Evolutionary conservation across 352 stramenopile genomes (phyloP), one percentile per base, ranked within the genome.

Genomic region (Globisporangium echinulatum): DNA sequence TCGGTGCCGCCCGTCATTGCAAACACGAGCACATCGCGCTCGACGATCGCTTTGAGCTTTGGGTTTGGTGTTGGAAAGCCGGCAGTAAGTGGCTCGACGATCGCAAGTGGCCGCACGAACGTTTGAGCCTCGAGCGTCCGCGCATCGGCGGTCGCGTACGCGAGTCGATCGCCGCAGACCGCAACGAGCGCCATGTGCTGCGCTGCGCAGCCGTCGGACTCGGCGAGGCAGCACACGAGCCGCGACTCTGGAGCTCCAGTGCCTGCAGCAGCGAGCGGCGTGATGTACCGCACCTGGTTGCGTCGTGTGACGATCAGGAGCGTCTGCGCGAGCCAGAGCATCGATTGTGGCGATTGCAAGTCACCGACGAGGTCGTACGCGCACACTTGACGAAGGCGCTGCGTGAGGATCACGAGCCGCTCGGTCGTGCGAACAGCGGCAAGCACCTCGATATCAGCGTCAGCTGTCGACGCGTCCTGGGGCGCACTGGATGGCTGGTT

Each of bases 241-340:
- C 55, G 64, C 19, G 61, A 58, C 14, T 14, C 11, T 40, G 50
- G 59, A 4, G 53, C 9, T 7, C 64, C 62, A 3, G 47, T 49
- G 47, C 39, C 48, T 13, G 52, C 47, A 5, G 43, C 2, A 48
- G 25, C 52, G 13, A 86, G 43, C 1, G 81, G 79, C 39, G 79
- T 77, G 25, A 87, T 25, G 17, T 85, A 86, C 40, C 78, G 71
- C 9, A 94, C 19, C 50, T 87, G 79, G 11, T 71, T 59, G 43
- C 61, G 58, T 5, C 60, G 59, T 9, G 85, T 89, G n/a, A 68
- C 70, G 55, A 87, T 77, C 25, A 88, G 48, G 33, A 94, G 61
- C 37, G 82, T 77, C 44, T 90, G 79, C 2, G 68, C 81, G 40
- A 94, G 63, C 85, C 85, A 94, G 2, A 94, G 51, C 42, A 85